Evolutionary conservation across 331 rosid genomes (phyloP), one percentile per base, ranked within the genome.

Genomic region (Erythrophleum ivorense): DNA sequence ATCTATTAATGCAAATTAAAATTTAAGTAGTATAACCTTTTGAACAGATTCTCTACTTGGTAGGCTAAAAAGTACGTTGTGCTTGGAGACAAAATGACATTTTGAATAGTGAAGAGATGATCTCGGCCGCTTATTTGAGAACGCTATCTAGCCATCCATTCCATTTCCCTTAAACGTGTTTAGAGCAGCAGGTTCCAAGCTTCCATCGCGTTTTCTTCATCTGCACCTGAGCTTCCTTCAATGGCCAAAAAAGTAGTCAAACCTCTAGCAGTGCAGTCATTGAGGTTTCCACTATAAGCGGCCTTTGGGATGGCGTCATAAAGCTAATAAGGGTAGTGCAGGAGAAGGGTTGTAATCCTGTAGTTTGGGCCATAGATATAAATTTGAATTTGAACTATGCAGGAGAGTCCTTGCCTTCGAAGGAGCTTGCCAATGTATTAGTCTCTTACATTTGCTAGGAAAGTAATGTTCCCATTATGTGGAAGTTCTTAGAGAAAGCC

Each of bases 401-500:
- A 15, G 87, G 88, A 7, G 88, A 88, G 0, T 12, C 88, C 24
- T 46, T 92, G 73, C 98, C 98, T 1, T 95, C 97, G 4, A 71
- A 77, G 48, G 92, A 91, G 76, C 92, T 95, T 3, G 95, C 97
- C 0, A 86, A 87, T 77, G 82, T 84, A 34, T 90, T 95, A 41
- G 97, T 95, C 11, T 87, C 91, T 41, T 89, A 95, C 86, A 89
- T 95, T 77, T 92, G 91, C 52, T 95, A 92, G 92, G 89, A 65
- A 3, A 95, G 92, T 71, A 88, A 95, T 88, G 87, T 95, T 29
- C 92, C 98, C 0, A 75, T 90, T 87, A 78, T 89, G 38, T 95
- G 98, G 98, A 95, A 95, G 84, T 84, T 85, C 10, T 91, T 95
- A 0, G 98, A 95, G 78, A 87, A 89, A 76, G 97, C 97, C n/a